Evolutionary conservation across 768 basidiomycete genomes (phyloP).

Genomic region (Dacryopinax primogenitus): DNA sequence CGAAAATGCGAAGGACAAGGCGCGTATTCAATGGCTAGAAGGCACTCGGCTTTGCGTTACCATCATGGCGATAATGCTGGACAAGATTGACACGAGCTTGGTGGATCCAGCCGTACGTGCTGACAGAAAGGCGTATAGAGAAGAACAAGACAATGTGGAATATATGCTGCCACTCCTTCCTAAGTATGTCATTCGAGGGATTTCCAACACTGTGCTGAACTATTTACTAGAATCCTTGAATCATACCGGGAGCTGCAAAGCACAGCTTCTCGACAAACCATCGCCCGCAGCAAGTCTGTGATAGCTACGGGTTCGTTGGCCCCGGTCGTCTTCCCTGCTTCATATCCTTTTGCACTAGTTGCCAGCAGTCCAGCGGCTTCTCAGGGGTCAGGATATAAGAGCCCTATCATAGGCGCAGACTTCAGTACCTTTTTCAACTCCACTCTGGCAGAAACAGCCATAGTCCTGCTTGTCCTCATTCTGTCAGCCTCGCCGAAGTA

Average conservation of each 20-base stretch:
- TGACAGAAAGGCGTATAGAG: constrained; percentile 48
- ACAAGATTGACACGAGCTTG: constrained; percentile 72
- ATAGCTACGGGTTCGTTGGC: constrained; percentile 43
- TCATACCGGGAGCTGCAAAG: constrained; percentile 76
- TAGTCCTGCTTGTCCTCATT: constrained; percentile 70
- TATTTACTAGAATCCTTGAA: constrained; percentile 52
- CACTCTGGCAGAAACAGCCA: constrained; percentile 70
- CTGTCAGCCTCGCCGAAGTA: constrained; percentile 67
- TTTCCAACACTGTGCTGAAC: background rate
- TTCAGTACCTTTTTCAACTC: constrained; percentile 48
- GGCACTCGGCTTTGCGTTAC: constrained; percentile 80
- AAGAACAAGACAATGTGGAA: constrained; percentile 90
- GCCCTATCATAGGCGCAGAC: constrained; percentile 30
- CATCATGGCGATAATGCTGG: constrained; percentile 76
- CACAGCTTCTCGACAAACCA: constrained; percentile 48
- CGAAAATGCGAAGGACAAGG: constrained; percentile 52
- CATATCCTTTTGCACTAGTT: constrained; percentile 81
- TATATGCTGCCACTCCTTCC: constrained; percentile 70
- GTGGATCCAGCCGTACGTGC: constrained; percentile 50
- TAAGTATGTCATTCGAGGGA: constrained; percentile 38
- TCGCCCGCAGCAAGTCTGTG: constrained; percentile 52
- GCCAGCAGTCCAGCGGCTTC: constrained; percentile 41
- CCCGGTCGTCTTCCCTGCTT: constrained; percentile 83
- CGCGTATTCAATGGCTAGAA: constrained; percentile 81
- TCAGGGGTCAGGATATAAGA: constrained; percentile 27